Evolutionary conservation across 805 yeast species (phyloP), one percentile per base, ranked within the genome.

Genomic region (Candida chilensis): DNA sequence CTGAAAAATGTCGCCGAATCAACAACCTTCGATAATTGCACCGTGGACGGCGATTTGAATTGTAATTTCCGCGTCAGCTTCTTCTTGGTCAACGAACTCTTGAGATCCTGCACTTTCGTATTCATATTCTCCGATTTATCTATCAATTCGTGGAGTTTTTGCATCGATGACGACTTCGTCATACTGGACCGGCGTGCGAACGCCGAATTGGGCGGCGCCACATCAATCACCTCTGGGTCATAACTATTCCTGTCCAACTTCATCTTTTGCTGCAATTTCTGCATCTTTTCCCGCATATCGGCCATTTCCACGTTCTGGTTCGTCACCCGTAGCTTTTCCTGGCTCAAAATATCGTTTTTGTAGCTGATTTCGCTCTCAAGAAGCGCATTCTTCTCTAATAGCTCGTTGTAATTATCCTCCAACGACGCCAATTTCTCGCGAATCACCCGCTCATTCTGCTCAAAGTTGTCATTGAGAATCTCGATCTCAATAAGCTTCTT

Each of bases 391-490:
- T 43, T 45, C 36, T 66, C 73, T 13, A 64, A 38, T 2, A 57
- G 32, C 6, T 34, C 37, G 28, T 55, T 52, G 35, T 60, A 60
- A 18, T 52, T 52, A 8, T 41, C 43, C 27, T 55, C 54, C n/a
- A 62, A 33, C 8, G 57, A 61, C 17, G 44, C 42, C 28, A 57
- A 43, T 11, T 56, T 48, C 4, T 46, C 33, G 20, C 52, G 41
- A 25, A 59, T 43, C 26, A 50, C 51, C 25, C 67, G 39, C 24
- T 59, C 69, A 18, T 47, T 53, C 26, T 61, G 60, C 37, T 64
- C 71, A 39, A 61, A 48, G 32, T 54, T 61, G 33, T 66, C 73
- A 37, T 63, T 60, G 18, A 48, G 37, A 30, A 58, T 59, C 42
- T 66, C 72, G 12, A 63, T 54, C 16, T 64, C 63, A 11, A 61